A percentile compares a stretch with the other conserved stretches of the same genome.
phyloP scores from a whole-genome alignment of 495 filamentous ascomycete genomes.

The Aspergillus cristatus region DNA sequence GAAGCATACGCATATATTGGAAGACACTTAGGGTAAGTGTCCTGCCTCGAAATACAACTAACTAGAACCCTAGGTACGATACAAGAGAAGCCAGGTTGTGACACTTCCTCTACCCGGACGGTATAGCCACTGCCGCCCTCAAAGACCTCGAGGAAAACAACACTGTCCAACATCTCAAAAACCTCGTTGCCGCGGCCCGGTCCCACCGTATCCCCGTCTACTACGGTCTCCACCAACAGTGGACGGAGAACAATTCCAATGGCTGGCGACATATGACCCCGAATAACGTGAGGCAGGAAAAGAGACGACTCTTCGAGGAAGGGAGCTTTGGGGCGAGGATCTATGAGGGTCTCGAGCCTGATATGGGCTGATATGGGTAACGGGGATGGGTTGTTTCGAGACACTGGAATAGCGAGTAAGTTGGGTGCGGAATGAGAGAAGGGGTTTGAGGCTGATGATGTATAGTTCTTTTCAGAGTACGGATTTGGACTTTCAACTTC shows the following conservation, averaged over 20 bases:
- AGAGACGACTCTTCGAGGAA: neutral
- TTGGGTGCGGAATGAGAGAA: neutral
- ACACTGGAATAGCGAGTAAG: neutral
- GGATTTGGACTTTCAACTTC: neutral
- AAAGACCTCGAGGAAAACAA: neutral
- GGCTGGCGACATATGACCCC: neutral
- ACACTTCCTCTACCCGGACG: neutral
- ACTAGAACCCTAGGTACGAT: too few species aligned
- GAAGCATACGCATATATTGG: too few species aligned
- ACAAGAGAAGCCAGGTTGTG: too few species aligned
- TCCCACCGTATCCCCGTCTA: neutral
- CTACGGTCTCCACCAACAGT: neutral
- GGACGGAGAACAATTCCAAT: neutral
- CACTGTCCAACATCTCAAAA: neutral
- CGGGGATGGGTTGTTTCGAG: neutral
- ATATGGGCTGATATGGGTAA: too few species aligned
- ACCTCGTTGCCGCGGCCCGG: neutral
- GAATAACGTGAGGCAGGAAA: neutral
- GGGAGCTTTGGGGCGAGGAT: neutral
- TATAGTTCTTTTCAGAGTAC: neutral
- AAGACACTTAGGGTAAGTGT: too few species aligned
- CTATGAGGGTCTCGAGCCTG: neutral
- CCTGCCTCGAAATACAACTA: too few species aligned
- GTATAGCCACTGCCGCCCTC: neutral
- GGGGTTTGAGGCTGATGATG: neutral